Percentiles rank a stretch among this genome's conserved stretches.
Conservation (phyloP, 139 green algal species). For the Chlamydomonas applanata region DNA sequence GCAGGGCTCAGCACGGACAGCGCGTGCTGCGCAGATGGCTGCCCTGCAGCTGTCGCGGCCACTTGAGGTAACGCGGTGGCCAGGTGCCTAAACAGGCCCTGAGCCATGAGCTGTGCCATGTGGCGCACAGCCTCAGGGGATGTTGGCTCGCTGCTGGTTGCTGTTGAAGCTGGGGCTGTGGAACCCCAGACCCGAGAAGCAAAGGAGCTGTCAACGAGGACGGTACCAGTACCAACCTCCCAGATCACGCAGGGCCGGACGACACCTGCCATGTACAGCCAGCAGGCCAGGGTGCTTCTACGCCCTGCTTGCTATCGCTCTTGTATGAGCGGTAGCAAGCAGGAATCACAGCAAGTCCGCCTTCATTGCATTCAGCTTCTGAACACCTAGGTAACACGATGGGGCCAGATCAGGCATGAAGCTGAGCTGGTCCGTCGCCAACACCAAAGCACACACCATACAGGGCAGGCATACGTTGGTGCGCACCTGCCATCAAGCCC, state of each 20-base stretch:
- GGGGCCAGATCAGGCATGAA: too few relatives aligned
- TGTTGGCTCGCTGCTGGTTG: not conserved
- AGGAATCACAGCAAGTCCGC: too few relatives aligned
- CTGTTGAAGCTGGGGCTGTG: too few relatives aligned
- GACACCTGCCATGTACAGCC: not conserved
- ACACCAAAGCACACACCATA: not conserved
- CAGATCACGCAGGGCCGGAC: not conserved
- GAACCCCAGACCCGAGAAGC: not conserved
- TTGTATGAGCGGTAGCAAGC: not conserved
- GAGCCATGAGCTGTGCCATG: not conserved
- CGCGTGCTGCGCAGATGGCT: not conserved
- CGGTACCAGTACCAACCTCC: not conserved
- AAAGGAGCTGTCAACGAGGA: not conserved
- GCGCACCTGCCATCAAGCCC: not conserved
- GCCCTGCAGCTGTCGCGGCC: not conserved
- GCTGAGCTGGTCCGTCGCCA: not conserved
- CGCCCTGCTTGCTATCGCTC: not conserved
- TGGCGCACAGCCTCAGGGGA: not conserved
- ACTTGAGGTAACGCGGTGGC: not conserved
- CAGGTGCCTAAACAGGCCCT: not conserved
- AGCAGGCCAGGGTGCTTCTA: not conserved
- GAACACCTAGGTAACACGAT: too few relatives aligned
- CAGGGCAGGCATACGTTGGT: not conserved
- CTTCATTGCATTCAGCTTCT: too few relatives aligned
- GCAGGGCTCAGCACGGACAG: slow-evolving; percentile 7